Evolutionary conservation across 257 asterid species (phyloP).

Genomic region (Fraxinus quadrangulata): DNA sequence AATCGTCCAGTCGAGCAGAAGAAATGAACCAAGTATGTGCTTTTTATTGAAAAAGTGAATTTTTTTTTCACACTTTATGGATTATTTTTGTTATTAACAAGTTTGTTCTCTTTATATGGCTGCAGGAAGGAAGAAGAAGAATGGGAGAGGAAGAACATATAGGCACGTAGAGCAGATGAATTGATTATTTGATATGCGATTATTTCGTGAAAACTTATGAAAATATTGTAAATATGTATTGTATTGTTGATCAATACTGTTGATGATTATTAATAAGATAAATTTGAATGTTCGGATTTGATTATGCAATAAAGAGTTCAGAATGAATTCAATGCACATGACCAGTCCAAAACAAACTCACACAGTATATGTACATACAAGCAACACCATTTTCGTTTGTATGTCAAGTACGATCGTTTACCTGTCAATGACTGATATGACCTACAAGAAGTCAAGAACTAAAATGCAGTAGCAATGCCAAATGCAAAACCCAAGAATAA

Average conservation of each 20-base stretch:
- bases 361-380: no score
- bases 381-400: no score
- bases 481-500: slow-evolving; percentile 77
- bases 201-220: background rate
- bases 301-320: background rate
- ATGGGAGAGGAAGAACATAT: slow-evolving; percentile 28
- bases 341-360: no score
- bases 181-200: background rate
- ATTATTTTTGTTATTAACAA: background rate
- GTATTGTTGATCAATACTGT: background rate
- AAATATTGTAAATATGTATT: background rate
- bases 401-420: no score
- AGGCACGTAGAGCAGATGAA: slow-evolving; percentile 24
- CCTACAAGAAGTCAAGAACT: slow-evolving; percentile 57
- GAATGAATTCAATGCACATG: background rate
- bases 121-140: slow-evolving; percentile 40
- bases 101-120: background rate
- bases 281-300: background rate
- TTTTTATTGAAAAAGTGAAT: background rate
- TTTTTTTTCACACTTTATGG: no score
- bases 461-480: slow-evolving; percentile 82
- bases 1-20: slow-evolving; percentile 41
- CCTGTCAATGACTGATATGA: slow-evolving; percentile 84
- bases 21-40: slow-evolving; percentile 52
- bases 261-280: background rate